Evolutionary conservation across 306 rosid genomes (phyloP).

Genomic region (Quillaja saponaria): DNA sequence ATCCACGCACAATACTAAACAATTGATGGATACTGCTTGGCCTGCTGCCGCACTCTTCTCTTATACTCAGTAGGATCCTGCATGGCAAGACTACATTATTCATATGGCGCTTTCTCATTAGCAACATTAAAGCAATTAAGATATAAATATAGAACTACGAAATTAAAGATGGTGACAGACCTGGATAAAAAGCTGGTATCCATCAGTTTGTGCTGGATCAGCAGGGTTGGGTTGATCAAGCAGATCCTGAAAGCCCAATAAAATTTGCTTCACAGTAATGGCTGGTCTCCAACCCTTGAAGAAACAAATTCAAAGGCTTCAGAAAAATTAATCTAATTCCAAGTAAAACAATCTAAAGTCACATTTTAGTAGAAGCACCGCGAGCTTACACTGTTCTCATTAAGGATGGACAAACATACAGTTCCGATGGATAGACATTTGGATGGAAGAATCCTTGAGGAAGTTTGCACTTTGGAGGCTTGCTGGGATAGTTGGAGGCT

Average conservation of each 20-base stretch:
- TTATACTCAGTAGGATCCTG: constrained; percentile 28
- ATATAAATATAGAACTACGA: neutral
- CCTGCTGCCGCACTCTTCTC: constrained; percentile 33
- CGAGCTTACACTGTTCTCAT: constrained; percentile 32
- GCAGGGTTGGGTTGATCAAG: constrained; percentile 27
- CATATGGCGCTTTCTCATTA: neutral
- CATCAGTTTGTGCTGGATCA: constrained; percentile 21
- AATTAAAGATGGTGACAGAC: neutral
- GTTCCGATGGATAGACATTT: constrained; percentile 36
- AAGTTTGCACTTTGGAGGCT: constrained; percentile 36
- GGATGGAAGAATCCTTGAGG: constrained; percentile 36
- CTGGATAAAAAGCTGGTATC: constrained; percentile 21
- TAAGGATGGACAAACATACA: constrained; percentile 35
- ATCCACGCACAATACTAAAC: constrained; percentile 11
- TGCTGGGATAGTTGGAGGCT: constrained; percentile 33
- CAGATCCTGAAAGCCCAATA: constrained; percentile 31
- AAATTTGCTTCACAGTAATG: constrained; percentile 29
- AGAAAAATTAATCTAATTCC: neutral
- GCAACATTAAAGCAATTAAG: neutral
- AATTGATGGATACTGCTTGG: constrained; percentile 28
- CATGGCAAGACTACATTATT: constrained; percentile 10
- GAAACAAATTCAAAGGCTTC: neutral
- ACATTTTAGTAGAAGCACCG: neutral
- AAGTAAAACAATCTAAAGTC: neutral
- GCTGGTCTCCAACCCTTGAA: constrained; percentile 30